Evolutionary conservation across 1,284 basidiomycete genomes (phyloP).

Genomic region (Heterobasidion parviporum): DNA sequence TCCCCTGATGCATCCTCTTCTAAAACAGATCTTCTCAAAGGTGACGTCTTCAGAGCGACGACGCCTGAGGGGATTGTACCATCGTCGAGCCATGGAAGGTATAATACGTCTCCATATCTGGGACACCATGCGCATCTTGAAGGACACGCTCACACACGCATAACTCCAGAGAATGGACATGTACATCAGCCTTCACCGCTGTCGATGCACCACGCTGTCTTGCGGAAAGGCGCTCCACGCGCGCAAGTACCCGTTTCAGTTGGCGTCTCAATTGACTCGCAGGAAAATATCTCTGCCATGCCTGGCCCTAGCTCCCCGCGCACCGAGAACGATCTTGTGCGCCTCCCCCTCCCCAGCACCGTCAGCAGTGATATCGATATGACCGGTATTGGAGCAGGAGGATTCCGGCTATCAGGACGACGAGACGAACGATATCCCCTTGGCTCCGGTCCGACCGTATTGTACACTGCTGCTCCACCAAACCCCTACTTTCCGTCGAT

Average conservation of each 20-base stretch:
- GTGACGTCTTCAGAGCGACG: constrained; percentile 8
- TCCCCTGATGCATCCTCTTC: constrained; percentile 27
- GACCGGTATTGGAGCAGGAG: constrained; percentile 47
- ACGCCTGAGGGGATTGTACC: neutral
- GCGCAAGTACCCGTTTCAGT: constrained; percentile 58
- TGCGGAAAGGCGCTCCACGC: constrained; percentile 50
- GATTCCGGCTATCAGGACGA: constrained; percentile 29
- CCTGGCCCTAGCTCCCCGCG: neutral
- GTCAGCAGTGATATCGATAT: constrained; percentile 19
- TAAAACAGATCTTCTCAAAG: constrained; percentile 19
- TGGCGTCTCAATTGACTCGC: constrained; percentile 17
- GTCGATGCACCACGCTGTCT: constrained; percentile 16
- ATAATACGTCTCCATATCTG: neutral
- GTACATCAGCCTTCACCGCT: constrained; percentile 5
- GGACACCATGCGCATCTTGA: neutral
- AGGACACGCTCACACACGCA: constrained; percentile 3
- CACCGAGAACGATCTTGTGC: constrained; percentile 24
- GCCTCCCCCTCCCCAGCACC: constrained; percentile 40
- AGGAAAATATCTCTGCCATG: constrained; percentile 14
- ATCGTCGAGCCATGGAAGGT: neutral
- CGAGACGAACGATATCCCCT: constrained; percentile 39
- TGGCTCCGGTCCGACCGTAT: constrained; percentile 41
- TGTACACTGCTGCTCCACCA: constrained; percentile 16
- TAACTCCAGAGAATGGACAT: constrained; percentile 11
- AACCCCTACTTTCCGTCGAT: constrained; percentile 8